Base-by-base conservation (phyloP, 805 yeast species). In the Starmera amethionina region DNA sequence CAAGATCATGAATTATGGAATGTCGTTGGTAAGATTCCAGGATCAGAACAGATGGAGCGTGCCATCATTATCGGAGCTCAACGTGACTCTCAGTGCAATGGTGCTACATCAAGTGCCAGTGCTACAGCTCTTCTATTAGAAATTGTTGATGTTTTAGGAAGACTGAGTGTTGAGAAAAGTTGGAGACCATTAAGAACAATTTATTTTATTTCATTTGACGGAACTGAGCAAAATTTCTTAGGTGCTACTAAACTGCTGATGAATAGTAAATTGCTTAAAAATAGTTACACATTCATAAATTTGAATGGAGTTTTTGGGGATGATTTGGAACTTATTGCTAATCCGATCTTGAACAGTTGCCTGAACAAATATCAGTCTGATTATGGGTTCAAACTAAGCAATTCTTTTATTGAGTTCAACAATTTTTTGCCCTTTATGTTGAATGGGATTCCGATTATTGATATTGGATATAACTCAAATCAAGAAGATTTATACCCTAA, bases 101-200 rank as follows among this genome's bases (percentile, higher is more conserved):
- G 96, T n/a, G 79, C 94, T 0, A 61, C 73, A 4, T 68, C 75
- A 30, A 77, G 88, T 8, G 74, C 76, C 47, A 78, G 94, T 4
- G 94, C 95, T 1, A 79, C 93, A 2, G 77, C 81, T 0, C 64
- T 82, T 1, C 53, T 89, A 40, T 59, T 89, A 18, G 90, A 89
- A 46, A 60, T 89, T 42, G 75, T 84, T 9, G 75, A 82, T 42
- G 57, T 83, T 0, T 75, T 88, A 40, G 76, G 85, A 16, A 67
- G 75, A 25, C 63, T 88, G 58, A 78, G 74, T 43, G 67, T 75
- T 39, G 67, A 77, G 31, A 72, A 70, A 49, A 76, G 79, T 44
- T 89, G 97, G 97, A 65, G 68, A 36, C 97, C 97, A 0, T 59
- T 87, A 32, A 72, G 97, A 56, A 70, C 89, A 4, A 79, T 89